phyloP scores from a whole-genome alignment of 164 flowering plant genomes.

The Houttuynia cordata region DNA sequence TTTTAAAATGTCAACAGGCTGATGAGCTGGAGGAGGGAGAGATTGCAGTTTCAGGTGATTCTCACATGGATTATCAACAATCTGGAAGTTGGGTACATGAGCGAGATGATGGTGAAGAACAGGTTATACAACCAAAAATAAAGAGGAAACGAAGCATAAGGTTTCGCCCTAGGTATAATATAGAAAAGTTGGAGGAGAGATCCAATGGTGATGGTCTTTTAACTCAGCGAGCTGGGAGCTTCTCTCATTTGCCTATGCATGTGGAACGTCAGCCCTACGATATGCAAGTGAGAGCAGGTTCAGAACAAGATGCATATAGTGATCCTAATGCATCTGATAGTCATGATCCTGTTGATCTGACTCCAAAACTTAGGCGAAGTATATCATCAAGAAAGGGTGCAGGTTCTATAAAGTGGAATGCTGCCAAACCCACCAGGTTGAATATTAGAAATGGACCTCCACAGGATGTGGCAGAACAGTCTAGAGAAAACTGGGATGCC shows the following conservation, averaged over 20 bases:
- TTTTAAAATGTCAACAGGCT: constrained; percentile 31
- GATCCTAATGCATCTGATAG: constrained; percentile 25
- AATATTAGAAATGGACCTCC: constrained; percentile 28
- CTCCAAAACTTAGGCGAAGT: constrained; percentile 35
- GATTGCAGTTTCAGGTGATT: constrained; percentile 84
- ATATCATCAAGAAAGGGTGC: constrained; percentile 37
- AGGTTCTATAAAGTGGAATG: constrained; percentile 41
- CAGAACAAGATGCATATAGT: constrained; percentile 27
- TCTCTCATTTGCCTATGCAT: constrained; percentile 40
- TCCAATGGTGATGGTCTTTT: constrained; percentile 30
- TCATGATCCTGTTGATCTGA: constrained; percentile 41
- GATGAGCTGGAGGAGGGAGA: constrained; percentile 98
- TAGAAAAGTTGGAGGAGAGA: constrained; percentile 65
- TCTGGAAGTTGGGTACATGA: constrained; percentile 97
- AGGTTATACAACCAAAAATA: constrained; percentile 89
- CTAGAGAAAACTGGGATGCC: constrained; percentile 54
- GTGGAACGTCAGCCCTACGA: constrained; percentile 35
- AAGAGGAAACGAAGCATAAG: constrained; percentile 89
- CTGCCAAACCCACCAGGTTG: constrained; percentile 40
- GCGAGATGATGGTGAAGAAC: constrained; percentile 93
- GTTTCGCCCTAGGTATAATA: constrained; percentile 47
- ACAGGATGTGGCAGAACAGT: constrained; percentile 36
- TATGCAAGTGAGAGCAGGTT: constrained; percentile 33
- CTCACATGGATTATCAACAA: constrained; percentile 73
- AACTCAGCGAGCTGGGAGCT: constrained; percentile 42